These are phyloP conservation scores for Bipolaris oryzae DNA, from an alignment of 2,329 filamentous ascomycete genomes.

Conservation along the genomic window DNA sequence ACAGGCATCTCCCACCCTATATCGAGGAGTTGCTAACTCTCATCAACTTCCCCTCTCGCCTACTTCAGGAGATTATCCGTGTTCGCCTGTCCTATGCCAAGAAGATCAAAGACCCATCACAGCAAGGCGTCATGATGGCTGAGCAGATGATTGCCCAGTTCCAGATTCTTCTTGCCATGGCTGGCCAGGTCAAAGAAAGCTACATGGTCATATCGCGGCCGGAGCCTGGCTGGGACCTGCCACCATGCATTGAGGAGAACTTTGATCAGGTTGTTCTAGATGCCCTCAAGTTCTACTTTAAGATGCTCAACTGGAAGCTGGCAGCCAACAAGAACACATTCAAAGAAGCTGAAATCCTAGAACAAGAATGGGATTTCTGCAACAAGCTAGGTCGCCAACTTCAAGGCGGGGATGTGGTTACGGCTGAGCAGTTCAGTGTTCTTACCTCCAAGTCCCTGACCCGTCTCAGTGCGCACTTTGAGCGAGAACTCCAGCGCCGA, in stretches of 20 bases:
- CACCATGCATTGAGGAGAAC: constrained; percentile 93
- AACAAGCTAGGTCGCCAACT: constrained; percentile 91
- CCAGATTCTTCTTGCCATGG: constrained; percentile 87
- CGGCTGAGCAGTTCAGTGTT: constrained; percentile 94
- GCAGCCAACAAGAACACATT: constrained; percentile 98
- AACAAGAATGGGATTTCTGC: constrained; percentile 97
- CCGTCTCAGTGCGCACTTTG: constrained; percentile 87
- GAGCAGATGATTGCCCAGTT: constrained; percentile 99
- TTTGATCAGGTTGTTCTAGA: constrained; percentile 93
- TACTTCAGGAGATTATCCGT: constrained; percentile 96
- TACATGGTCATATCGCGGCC: constrained; percentile 83
- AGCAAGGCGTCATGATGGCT: constrained; percentile 90
- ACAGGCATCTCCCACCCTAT: constrained; percentile 90
- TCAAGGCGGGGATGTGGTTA: constrained; percentile 93
- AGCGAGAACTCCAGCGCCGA: constrained; percentile 83
- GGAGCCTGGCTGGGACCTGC: constrained; percentile 92
- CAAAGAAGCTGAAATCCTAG: constrained; percentile 96
- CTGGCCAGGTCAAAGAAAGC: constrained; percentile 89
- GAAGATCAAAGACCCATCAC: constrained; percentile 92
- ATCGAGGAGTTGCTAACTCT: constrained; percentile 95
- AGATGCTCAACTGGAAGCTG: constrained; percentile 97
- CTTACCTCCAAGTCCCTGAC: constrained; percentile 91
- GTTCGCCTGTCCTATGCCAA: constrained; percentile 89
- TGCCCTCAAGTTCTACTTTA: constrained; percentile 96
- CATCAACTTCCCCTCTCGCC: constrained; percentile 94